Evolutionary conservation across 805 yeast species (phyloP), one percentile per base, ranked within the genome.

Genomic region (Candida mattraensis): DNA sequence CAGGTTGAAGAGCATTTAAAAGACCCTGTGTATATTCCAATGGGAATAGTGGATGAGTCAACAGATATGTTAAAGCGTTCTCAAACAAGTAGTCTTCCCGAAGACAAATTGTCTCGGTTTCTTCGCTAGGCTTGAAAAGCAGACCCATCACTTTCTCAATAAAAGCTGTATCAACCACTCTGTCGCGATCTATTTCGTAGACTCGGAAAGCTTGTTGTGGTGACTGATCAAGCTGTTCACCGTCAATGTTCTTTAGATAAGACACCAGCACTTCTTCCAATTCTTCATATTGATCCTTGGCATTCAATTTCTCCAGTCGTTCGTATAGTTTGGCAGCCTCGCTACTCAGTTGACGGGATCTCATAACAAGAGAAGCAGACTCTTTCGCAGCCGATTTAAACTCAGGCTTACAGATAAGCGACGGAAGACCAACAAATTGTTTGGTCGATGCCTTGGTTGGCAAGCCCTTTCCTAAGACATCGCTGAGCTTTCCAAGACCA

Each of bases 1-100:
- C 61, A 29, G 70, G 69, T 18, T 46, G 44, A 18, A 87, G 64
- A 24, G 62, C 65, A 11, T 66, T 53, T 28, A 91, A 61, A 28
- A 89, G 57, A 2, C 78, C 79, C 4, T 63, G 60, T 7, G 86
- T 67, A 41, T 69, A 73, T 13, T 69, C 63, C 11, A 66, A 59
- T 7, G 97, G 96, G 61, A 83, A 88, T 13, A 87, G 63, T 12
- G 96, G 96, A 63, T 91, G 95, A 3, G 96, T 84, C 44, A 91
- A 67, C 21, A 89, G 67, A 53, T 86, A 89, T 1, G 83, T 74
- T 30, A 87, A 60, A 3, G 87, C 68, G 30, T 62, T 62, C 50
- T 80, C 79, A 33, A 93, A 77, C 22, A 72, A 49, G 38, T 70
- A 67, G 12, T 50, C 54, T 10, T 50, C 47, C 12, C 52, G 29